Evolutionary conservation across 345 rosid species (phyloP).

Genomic region (Acer yangbiense): DNA sequence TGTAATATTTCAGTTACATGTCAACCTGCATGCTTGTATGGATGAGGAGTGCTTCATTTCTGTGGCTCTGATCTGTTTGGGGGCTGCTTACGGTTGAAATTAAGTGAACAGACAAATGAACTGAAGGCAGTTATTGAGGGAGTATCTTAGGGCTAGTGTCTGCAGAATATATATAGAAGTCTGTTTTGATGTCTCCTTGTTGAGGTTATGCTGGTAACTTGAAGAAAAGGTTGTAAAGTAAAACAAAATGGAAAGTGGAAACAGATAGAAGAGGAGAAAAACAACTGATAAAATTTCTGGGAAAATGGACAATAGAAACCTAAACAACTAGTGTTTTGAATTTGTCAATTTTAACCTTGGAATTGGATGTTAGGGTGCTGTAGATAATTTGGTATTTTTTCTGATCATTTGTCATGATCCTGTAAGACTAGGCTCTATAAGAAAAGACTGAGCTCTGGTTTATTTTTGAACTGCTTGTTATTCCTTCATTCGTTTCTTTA

Average conservation of each 20-base stretch:
- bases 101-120: neutral
- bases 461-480: neutral
- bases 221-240: neutral
- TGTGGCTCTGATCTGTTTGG: slow-evolving; percentile 35
- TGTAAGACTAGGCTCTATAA: neutral
- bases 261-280: neutral
- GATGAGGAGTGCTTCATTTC: neutral
- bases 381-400: too few species aligned
- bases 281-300: too few species aligned
- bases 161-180: neutral
- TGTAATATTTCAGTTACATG: neutral
- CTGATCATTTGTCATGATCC: neutral
- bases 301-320: slow-evolving; percentile 8
- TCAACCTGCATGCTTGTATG: neutral
- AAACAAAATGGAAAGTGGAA: neutral
- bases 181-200: neutral
- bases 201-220: neutral
- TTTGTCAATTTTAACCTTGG: neutral
- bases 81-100: neutral
- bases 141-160: neutral
- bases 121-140: neutral
- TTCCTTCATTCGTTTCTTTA: neutral
- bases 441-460: neutral
- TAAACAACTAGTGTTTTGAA: neutral
- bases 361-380: neutral